Evolutionary conservation across 2,329 filamentous ascomycete genomes (phyloP).

Genomic region (Aureobasidium uvarum): DNA sequence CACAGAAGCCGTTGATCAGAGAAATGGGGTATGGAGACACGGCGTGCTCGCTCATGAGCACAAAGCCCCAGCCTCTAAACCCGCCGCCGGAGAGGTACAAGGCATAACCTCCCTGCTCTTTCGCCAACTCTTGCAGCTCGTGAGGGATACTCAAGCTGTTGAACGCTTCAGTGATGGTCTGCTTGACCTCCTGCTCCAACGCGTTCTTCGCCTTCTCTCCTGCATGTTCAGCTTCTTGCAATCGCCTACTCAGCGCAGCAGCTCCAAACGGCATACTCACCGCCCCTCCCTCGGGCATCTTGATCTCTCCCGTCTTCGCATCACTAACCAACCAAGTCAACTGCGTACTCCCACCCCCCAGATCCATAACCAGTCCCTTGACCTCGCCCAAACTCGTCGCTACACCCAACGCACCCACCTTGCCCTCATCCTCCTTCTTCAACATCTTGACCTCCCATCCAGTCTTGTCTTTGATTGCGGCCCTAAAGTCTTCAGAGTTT

Average conservation of each 20-base stretch:
- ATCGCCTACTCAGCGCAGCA: slow-evolving; percentile 62
- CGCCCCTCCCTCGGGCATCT: slow-evolving; percentile 55
- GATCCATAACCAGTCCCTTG: slow-evolving; percentile 79
- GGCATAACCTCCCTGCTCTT: slow-evolving; percentile 55
- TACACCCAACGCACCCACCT: slow-evolving; percentile 79
- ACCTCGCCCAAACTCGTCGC: slow-evolving; percentile 69
- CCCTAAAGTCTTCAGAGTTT: slow-evolving; percentile 68
- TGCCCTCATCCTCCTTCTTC: slow-evolving; percentile 75
- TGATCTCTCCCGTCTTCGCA: slow-evolving; percentile 50
- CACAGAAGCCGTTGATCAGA: slow-evolving; percentile 75
- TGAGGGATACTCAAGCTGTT: slow-evolving; percentile 55
- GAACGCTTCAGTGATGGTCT: slow-evolving; percentile 50
- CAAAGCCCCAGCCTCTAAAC: slow-evolving; percentile 86
- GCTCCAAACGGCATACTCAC: slow-evolving; percentile 70
- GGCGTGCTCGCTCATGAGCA: slow-evolving; percentile 75
- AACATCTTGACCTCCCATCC: slow-evolving; percentile 71
- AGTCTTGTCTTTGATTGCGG: slow-evolving; percentile 60
- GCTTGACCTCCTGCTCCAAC: slow-evolving; percentile 44
- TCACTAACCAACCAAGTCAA: slow-evolving; percentile 61
- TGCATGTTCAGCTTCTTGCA: slow-evolving; percentile 44
- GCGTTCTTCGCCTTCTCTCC: slow-evolving; percentile 43
- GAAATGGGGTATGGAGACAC: slow-evolving; percentile 79
- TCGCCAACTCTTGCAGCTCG: slow-evolving; percentile 47
- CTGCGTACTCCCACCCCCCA: slow-evolving; percentile 74
- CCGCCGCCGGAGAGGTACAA: slow-evolving; percentile 88